Conservation (phyloP, 192 early-diverging fungal genomes). For the Podila horticola region DNA sequence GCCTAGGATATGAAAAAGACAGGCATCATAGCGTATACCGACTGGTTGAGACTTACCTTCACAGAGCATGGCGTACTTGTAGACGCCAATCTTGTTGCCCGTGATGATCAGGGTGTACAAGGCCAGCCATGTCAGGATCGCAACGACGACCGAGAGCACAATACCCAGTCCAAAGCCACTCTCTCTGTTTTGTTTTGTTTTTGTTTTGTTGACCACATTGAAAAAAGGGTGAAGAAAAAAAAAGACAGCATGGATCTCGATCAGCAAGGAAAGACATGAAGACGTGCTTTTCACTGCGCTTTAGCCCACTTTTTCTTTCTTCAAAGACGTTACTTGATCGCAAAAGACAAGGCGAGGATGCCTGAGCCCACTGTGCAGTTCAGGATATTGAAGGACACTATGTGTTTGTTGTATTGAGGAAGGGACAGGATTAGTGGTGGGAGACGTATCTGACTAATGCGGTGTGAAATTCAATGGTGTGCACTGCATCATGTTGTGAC, state of each 20-base stretch:
- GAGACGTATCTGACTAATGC: neutral
- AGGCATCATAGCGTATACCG: neutral
- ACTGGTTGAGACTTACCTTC: slow-evolving; percentile 13
- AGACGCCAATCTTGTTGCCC: slow-evolving; percentile 59
- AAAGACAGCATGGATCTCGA: neutral
- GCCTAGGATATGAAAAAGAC: no score
- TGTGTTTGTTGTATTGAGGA: neutral
- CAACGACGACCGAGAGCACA: slow-evolving; percentile 54
- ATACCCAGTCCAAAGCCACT: slow-evolving; percentile 70
- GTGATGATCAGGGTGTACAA: slow-evolving; percentile 65
- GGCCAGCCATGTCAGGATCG: slow-evolving; percentile 58
- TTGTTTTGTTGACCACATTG: no score
- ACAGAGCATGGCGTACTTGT: slow-evolving; percentile 63
- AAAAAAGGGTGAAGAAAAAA: neutral
- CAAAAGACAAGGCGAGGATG: slow-evolving; percentile 73
- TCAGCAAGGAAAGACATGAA: no score
- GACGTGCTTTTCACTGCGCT: neutral
- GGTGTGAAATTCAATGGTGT: no score
- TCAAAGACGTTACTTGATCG: slow-evolving; percentile 54
- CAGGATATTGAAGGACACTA: slow-evolving; percentile 68
- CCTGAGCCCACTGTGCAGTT: slow-evolving; percentile 78
- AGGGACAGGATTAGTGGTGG: neutral
- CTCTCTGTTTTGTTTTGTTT: slow-evolving; percentile 13
- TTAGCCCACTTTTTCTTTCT: slow-evolving; percentile 4
- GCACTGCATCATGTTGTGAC: neutral